Conservation (phyloP, 2,329 filamentous ascomycete genomes). For the Septoria linicola region DNA sequence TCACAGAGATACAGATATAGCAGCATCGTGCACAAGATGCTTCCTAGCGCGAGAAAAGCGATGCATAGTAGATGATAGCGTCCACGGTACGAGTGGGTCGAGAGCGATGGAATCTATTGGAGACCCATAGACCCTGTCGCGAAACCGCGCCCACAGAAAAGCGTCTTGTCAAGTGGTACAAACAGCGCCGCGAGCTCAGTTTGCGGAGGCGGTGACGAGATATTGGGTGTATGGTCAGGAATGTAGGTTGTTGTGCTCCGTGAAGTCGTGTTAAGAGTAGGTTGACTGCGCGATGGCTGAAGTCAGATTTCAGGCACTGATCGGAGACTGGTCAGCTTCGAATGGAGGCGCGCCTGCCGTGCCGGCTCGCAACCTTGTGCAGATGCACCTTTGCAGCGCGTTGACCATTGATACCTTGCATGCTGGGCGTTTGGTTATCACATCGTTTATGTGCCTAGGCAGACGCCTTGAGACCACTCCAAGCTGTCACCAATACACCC, state of each 20-base stretch:
- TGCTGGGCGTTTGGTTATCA: background rate
- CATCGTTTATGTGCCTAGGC: background rate
- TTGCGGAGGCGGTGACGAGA: conserved; percentile 4
- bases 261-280: background rate
- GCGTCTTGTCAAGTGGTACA: too few relatives aligned
- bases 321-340: background rate
- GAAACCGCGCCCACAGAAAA: background rate
- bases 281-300: background rate
- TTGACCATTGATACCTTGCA: background rate
- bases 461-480: background rate
- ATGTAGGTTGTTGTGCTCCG: background rate
- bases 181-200: background rate
- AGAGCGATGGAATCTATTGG: conserved; percentile 14
- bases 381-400: background rate
- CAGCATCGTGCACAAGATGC: conserved; percentile 12
- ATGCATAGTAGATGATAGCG: conserved; percentile 17
- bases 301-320: background rate
- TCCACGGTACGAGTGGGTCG: conserved; percentile 8
- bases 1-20: conserved; percentile 12
- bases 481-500: background rate
- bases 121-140: conserved; percentile 3
- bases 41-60: conserved; percentile 16
- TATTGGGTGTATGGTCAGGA: background rate
- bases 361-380: background rate
- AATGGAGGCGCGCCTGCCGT: conserved; percentile 1